Evolutionary conservation across 768 basidiomycete species (phyloP).

Genomic region (Mycena galericulata): DNA sequence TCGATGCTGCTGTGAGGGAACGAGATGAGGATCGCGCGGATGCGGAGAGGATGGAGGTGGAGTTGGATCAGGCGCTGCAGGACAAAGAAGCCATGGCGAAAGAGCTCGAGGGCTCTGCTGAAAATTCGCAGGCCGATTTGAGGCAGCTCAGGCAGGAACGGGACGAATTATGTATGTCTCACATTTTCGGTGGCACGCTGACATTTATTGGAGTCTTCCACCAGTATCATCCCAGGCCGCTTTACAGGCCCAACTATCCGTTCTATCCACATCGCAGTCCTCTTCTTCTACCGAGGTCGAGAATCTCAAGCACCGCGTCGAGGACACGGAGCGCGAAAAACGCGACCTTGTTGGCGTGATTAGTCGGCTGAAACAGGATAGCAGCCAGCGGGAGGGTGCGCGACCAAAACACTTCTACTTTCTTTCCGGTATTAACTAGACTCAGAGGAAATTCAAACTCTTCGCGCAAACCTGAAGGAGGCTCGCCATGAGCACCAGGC

Average conservation of each 20-base stretch:
- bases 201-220: slow-evolving; percentile 17
- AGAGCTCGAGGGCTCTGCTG: slow-evolving; percentile 66
- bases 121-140: slow-evolving; percentile 68
- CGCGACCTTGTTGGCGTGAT: slow-evolving; percentile 88
- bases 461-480: slow-evolving; percentile 78
- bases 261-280: slow-evolving; percentile 68
- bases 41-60: slow-evolving; percentile 78
- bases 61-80: slow-evolving; percentile 86
- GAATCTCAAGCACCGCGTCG: slow-evolving; percentile 67
- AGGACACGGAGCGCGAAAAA: slow-evolving; percentile 90
- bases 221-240: slow-evolving; percentile 59
- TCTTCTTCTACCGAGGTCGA: slow-evolving; percentile 74
- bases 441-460: slow-evolving; percentile 77
- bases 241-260: slow-evolving; percentile 67
- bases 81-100: slow-evolving; percentile 75
- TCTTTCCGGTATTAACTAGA: slow-evolving; percentile 24
- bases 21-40: slow-evolving; percentile 80
- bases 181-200: slow-evolving; percentile 19
- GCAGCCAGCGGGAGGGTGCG: slow-evolving; percentile 79
- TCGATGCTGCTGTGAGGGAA: slow-evolving; percentile 69
- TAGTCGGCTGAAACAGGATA: slow-evolving; percentile 84
- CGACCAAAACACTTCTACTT: slow-evolving; percentile 17
- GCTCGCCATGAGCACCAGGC: slow-evolving; percentile 78
- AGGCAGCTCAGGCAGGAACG: slow-evolving; percentile 68
- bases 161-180: slow-evolving; percentile 69